These are phyloP conservation scores for Thuidium tamariscinum DNA, from an alignment of 225 moss, liverwort and hornwort species.

Conservation along the genomic window DNA sequence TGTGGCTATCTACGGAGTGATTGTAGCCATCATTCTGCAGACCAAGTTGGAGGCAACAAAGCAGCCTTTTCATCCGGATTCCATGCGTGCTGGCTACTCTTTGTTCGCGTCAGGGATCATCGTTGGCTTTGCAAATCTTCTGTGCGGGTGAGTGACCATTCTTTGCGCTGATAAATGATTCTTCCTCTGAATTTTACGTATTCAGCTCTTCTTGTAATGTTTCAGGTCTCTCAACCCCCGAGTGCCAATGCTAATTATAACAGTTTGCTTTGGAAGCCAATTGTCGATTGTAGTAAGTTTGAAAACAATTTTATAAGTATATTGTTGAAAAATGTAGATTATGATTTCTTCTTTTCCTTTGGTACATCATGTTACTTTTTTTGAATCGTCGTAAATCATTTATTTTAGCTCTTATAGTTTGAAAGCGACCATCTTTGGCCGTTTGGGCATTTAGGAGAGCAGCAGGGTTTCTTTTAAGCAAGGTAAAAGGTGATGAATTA, in stretches of 20 bases:
- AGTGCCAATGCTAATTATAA: not conserved
- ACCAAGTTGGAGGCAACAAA: conserved; percentile 80
- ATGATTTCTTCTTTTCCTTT: not conserved
- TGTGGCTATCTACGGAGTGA: conserved; percentile 98
- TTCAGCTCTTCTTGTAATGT: not conserved
- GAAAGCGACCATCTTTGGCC: not conserved
- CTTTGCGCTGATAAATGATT: not conserved
- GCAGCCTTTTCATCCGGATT: conserved; percentile 70
- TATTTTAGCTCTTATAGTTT: not conserved
- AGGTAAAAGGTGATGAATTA: not conserved
- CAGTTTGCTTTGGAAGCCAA: not conserved
- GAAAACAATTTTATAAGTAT: not conserved
- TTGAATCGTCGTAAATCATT: not conserved
- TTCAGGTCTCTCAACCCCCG: not conserved
- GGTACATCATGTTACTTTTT: no score
- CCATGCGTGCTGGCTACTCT: conserved; percentile 97
- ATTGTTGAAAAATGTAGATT: not conserved
- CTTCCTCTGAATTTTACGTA: not conserved
- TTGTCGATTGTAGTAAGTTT: not conserved
- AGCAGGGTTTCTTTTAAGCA: not conserved
- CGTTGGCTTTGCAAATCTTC: conserved; percentile 89
- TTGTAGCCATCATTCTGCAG: conserved; percentile 97
- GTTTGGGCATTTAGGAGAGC: not conserved
- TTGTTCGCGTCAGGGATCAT: conserved; percentile 93
- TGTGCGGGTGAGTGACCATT: conserved; percentile 57